These are phyloP conservation scores for Myxozyma udenii DNA, from an alignment of 805 yeast genomes.

Conservation along the genomic window DNA sequence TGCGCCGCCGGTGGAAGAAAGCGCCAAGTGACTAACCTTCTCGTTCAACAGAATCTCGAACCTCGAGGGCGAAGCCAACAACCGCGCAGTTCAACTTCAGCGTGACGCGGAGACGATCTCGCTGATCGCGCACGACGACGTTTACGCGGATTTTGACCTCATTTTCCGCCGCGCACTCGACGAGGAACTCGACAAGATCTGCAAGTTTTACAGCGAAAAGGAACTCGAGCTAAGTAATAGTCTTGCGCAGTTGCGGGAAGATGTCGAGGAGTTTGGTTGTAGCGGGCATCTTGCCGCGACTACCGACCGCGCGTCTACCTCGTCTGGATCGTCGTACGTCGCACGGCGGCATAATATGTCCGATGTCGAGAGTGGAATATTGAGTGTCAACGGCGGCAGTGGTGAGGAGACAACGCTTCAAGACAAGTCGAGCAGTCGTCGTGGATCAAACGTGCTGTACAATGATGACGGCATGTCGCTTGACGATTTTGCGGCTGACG, in stretches of 20 bases:
- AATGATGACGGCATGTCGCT: slow-evolving; percentile 11
- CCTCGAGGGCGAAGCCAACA: slow-evolving; percentile 55
- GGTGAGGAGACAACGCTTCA: neutral
- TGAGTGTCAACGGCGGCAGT: neutral
- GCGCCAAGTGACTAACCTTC: neutral
- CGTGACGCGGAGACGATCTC: slow-evolving; percentile 35
- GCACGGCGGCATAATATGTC: slow-evolving; percentile 7
- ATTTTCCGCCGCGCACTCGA: slow-evolving; percentile 73
- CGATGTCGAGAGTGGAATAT: slow-evolving; percentile 11
- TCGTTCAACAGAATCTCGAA: slow-evolving; percentile 53
- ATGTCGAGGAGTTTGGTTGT: slow-evolving; percentile 58
- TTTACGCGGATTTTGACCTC: slow-evolving; percentile 48
- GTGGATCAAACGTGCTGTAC: neutral
- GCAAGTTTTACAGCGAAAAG: slow-evolving; percentile 65
- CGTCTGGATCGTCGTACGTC: slow-evolving; percentile 15
- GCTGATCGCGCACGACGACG: slow-evolving; percentile 35
- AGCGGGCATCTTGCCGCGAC: neutral
- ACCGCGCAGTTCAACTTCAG: slow-evolving; percentile 30
- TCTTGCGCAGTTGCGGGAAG: slow-evolving; percentile 57
- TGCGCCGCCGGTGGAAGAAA: neutral
- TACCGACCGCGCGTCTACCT: slow-evolving; percentile 12
- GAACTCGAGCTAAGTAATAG: slow-evolving; percentile 56
- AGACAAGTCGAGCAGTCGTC: slow-evolving; percentile 1
- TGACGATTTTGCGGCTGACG: slow-evolving; percentile 14
- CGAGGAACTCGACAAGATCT: slow-evolving; percentile 71